Evolutionary conservation across 129 eudicot species (phyloP), one percentile per base, ranked within the genome.

Genomic region (Centaurea solstitialis): DNA sequence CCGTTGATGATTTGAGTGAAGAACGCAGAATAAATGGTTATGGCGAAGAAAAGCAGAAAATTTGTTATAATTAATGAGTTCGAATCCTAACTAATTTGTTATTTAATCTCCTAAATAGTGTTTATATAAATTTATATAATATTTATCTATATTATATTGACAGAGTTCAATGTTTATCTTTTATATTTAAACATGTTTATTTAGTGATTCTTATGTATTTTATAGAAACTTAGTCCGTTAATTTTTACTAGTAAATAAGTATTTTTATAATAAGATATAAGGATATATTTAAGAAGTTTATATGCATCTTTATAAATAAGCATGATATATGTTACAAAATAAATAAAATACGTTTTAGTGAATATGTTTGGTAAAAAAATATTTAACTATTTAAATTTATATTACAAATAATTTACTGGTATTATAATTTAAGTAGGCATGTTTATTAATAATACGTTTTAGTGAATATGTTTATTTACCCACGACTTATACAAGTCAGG

Each of bases 1-100:
- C 80, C 64, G 67, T 39, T 77, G 73, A 23, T 23, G 71, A 21
- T 40, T 75, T 77, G 13, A 70, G 37, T 23, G 61, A 12, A 20
- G 80, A 38, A 69, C 1, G 28, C 28, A 75, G 50, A 22, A 11
- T 20, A 65, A 21, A 66, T 18, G 26, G 43, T 39, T 11, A 64
- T 24, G 72, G 72, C 72, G 80, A 64, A 6, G 9, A 20, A n/a
- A n/a, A 33, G 37, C 37, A 33, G 37, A 33, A 3, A 33, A 33
- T 3, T 33, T 33, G 37, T 33, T 33, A 33, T 33, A 33, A 33
- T 33, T 33, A 2, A 33, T 33, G 37, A 33, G 37, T 33, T 33
- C 5, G 37, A 33, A 33, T 39, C 41, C 39, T 12, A 76, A 21
- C 80, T 13, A 1, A 76, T 33, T 73, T 61, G 10, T 67, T 67